Percentiles rank a stretch among this genome's conserved stretches.
Evolutionary conservation across 257 asterid species (phyloP).

Genomic region (Anisodus acutangulus): DNA sequence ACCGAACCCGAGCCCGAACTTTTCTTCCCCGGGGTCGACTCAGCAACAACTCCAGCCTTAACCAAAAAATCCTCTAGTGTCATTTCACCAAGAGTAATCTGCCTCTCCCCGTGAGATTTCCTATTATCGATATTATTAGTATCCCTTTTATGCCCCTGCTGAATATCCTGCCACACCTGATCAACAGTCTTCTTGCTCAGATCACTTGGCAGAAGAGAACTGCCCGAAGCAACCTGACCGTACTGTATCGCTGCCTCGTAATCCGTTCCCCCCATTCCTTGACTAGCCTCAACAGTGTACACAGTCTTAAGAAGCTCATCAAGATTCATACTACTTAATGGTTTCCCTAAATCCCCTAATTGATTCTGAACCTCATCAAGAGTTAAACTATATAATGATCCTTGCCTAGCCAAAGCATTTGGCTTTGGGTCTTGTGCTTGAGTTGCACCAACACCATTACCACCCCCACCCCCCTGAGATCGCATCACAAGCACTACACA

Average conservation of each 20-base stretch:
- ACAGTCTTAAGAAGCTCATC: conserved; percentile 93
- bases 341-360: conserved; percentile 82
- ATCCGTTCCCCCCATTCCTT: conserved; percentile 48
- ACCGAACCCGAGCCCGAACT: conserved; percentile 34
- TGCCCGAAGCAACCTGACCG: conserved; percentile 31
- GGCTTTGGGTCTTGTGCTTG: conserved; percentile 42
- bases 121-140: conserved; percentile 41
- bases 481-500: conserved; percentile 50
- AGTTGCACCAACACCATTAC: conserved; percentile 12
- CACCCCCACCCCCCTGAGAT: conserved; percentile 67
- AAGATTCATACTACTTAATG: conserved; percentile 84
- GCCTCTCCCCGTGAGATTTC: conserved; percentile 35
- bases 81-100: conserved; percentile 73
- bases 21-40: conserved; percentile 46
- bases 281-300: conserved; percentile 69
- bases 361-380: conserved; percentile 93
- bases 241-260: conserved; percentile 26
- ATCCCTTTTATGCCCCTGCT: conserved; percentile 62
- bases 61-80: conserved; percentile 91
- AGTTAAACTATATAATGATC: conserved; percentile 79
- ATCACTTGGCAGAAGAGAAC: conserved; percentile 56
- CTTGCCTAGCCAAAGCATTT: conserved; percentile 64
- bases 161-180: conserved; percentile 93
- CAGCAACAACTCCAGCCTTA: conserved; percentile 91
- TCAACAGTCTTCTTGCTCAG: conserved; percentile 91